phyloP scores from a whole-genome alignment of 306 rosid species.

The Argentina anserina region DNA sequence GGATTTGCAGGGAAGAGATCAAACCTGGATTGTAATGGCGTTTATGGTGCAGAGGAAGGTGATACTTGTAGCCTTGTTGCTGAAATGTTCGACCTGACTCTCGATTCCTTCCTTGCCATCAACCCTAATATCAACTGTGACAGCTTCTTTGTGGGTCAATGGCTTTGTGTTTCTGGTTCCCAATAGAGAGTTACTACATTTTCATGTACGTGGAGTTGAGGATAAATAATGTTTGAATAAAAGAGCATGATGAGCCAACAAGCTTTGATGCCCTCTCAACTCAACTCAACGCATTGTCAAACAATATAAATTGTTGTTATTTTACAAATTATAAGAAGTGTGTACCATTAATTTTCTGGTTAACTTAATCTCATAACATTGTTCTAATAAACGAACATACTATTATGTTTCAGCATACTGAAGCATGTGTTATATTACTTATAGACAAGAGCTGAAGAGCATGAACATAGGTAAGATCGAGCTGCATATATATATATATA shows the following conservation, averaged over 20 bases:
- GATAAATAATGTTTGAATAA: not conserved
- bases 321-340: too few species aligned
- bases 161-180: not conserved
- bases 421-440: too few species aligned
- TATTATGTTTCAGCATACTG: too few species aligned
- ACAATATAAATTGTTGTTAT: too few species aligned
- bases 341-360: too few species aligned
- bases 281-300: too few species aligned
- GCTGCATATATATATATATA: too few species aligned
- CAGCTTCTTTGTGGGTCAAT: not conserved
- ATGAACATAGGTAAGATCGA: too few species aligned
- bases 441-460: too few species aligned
- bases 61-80: not conserved
- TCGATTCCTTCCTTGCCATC: not conserved
- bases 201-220: not conserved
- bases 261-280: too few species aligned
- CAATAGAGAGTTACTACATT: not conserved
- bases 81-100: not conserved
- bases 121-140: slow-evolving; percentile 3
- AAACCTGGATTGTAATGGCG: not conserved
- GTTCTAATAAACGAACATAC: too few species aligned
- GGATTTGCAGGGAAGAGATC: not conserved
- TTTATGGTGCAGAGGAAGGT: not conserved
- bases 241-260: not conserved
- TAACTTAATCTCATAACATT: too few species aligned